These are phyloP conservation scores for Lachancea nothofagi DNA, from an alignment of 805 yeast genomes.

Conservation along the genomic window DNA sequence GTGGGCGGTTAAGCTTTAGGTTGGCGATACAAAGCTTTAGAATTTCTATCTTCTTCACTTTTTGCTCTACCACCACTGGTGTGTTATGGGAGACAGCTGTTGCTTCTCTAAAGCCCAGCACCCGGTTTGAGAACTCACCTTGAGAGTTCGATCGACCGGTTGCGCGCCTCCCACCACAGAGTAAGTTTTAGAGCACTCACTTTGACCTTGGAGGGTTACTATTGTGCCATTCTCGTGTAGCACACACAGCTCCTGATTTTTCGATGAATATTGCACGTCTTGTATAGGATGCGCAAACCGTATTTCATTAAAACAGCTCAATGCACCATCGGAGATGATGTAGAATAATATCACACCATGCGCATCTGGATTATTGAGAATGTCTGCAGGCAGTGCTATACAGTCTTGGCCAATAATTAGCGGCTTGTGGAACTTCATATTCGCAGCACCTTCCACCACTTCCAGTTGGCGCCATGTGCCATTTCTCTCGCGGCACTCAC, in stretches of 20 bases:
- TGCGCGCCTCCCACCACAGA: neutral
- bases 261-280: slow-evolving; percentile 4
- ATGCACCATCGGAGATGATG: neutral
- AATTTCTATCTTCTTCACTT: no score
- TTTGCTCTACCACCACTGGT: neutral
- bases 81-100: neutral
- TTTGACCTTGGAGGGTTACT: neutral
- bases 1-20: no score
- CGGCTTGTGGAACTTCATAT: neutral
- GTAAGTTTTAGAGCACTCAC: neutral
- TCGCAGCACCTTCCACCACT: neutral
- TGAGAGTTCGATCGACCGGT: neutral
- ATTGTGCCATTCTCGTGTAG: slow-evolving; percentile 5
- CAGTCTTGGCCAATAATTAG: slow-evolving; percentile 1
- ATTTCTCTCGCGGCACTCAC: neutral
- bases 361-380: neutral
- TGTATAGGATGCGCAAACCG: slow-evolving; percentile 2
- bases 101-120: neutral
- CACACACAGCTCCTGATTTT: slow-evolving; percentile 4
- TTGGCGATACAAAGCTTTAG: no score
- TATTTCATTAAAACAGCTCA: slow-evolving; percentile 3
- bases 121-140: neutral
- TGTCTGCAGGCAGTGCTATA: neutral
- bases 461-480: slow-evolving; percentile 3
- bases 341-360: slow-evolving; percentile 1